phyloP scores from a whole-genome alignment of 73 alveolate species.

The Paramecium sexaurelia region DNA sequence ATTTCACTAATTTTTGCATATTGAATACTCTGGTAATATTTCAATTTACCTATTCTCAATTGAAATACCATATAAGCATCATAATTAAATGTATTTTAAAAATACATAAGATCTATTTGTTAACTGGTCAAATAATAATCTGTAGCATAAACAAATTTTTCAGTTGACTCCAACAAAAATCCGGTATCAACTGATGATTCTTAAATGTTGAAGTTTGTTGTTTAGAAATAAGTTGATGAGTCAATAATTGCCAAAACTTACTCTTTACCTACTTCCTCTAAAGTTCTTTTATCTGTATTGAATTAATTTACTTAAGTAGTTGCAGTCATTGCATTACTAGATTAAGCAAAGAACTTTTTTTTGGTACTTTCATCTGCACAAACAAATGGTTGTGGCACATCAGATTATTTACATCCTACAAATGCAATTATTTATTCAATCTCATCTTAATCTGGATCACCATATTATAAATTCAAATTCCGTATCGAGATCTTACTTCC shows the following conservation, averaged over 20 bases:
- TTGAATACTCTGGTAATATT: not conserved
- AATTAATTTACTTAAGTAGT: not conserved
- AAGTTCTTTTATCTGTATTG: not conserved
- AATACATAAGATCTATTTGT: not conserved
- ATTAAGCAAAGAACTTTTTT: not conserved
- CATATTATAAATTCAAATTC: not conserved
- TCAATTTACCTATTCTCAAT: constrained; percentile 26
- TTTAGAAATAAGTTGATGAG: not conserved
- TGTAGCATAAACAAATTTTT: not conserved
- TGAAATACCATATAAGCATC: not conserved
- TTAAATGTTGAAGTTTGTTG: not conserved
- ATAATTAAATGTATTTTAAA: not conserved
- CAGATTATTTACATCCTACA: not conserved
- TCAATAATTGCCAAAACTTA: not conserved
- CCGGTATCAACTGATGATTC: constrained; percentile 36
- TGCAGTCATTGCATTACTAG: not conserved
- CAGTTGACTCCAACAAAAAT: not conserved
- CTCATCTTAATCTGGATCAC: not conserved
- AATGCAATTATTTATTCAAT: not conserved
- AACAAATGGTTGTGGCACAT: not conserved
- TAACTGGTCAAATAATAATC: constrained; percentile 2
- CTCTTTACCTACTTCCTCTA: not conserved
- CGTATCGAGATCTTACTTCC: not conserved
- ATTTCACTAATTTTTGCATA: constrained; percentile 19
- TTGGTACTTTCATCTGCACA: not conserved